Evolutionary conservation across 2,329 filamentous ascomycete species (phyloP).

Genomic region (Pseudogymnoascus sp.): DNA sequence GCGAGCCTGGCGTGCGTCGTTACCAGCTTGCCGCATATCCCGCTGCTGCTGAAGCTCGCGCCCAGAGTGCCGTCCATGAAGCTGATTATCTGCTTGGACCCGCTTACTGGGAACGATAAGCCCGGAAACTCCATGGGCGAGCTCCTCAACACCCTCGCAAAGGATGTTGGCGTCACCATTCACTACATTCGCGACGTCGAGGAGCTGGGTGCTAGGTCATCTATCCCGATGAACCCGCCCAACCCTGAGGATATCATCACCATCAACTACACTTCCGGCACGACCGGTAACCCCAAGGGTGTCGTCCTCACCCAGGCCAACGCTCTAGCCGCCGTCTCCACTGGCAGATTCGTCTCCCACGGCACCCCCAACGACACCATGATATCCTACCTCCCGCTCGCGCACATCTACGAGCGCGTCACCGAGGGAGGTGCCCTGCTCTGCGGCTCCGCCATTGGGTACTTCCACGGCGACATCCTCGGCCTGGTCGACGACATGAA

Average conservation of each 20-base stretch:
- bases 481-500: slow-evolving; percentile 89
- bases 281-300: slow-evolving; percentile 74
- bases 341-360: slow-evolving; percentile 44
- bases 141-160: slow-evolving; percentile 66
- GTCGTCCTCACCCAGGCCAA: slow-evolving; percentile 75
- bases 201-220: slow-evolving; percentile 62
- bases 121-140: slow-evolving; percentile 70
- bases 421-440: slow-evolving; percentile 68
- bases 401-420: slow-evolving; percentile 87
- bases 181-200: slow-evolving; percentile 77
- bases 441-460: slow-evolving; percentile 69
- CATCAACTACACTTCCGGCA: slow-evolving; percentile 86
- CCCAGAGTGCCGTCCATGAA: slow-evolving; percentile 73
- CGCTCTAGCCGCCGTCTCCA: slow-evolving; percentile 63
- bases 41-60: slow-evolving; percentile 70
- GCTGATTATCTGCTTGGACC: slow-evolving; percentile 78
- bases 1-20: slow-evolving; percentile 66
- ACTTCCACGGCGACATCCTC: slow-evolving; percentile 85
- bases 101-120: slow-evolving; percentile 74
- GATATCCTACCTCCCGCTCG: slow-evolving; percentile 84
- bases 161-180: slow-evolving; percentile 65
- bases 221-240: slow-evolving; percentile 60
- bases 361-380: slow-evolving; percentile 51
- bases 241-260: slow-evolving; percentile 70
- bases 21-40: slow-evolving; percentile 72